A percentile compares a stretch with the other conserved stretches of the same genome.
These are phyloP conservation scores for Warburgia ugandensis DNA, from an alignment of 164 flowering plant species.

Conservation along the genomic window DNA sequence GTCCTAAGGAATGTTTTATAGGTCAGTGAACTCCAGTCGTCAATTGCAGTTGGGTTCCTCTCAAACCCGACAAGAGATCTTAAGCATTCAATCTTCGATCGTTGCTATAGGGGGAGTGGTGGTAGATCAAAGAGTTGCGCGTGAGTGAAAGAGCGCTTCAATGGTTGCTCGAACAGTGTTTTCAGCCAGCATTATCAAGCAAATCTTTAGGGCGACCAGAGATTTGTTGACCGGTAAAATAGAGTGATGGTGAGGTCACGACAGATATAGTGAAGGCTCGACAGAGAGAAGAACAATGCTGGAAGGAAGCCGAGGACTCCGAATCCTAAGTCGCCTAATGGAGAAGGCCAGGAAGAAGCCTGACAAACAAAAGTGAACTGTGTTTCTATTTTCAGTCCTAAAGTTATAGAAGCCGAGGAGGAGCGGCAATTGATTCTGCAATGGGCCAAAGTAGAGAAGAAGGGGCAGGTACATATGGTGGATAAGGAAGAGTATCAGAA, in stretches of 20 bases:
- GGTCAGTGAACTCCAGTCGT: no score
- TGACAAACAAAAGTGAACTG: conserved; percentile 85
- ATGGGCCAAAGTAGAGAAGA: conserved; percentile 63
- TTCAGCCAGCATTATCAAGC: no score
- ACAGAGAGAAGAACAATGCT: conserved; percentile 79
- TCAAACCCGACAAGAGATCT: no score
- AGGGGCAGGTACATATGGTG: conserved; percentile 48
- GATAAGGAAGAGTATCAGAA: conserved; percentile 92
- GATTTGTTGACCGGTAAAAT: no score
- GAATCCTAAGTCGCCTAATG: conserved; percentile 72
- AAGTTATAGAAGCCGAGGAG: conserved; percentile 89
- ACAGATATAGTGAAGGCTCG: conserved; percentile 50
- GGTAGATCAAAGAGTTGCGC: no score
- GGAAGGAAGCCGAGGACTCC: conserved; percentile 85
- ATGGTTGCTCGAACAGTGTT: no score
- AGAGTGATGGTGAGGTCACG: conserved; percentile 58
- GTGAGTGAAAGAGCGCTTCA: no score
- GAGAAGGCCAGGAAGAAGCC: conserved; percentile 63
- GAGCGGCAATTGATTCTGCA: conserved; percentile 44
- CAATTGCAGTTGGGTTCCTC: no score
- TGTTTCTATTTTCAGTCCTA: conserved; percentile 79
- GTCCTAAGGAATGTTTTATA: no score
- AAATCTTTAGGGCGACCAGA: no score
- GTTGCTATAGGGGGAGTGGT: no score
- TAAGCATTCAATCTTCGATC: no score